Evolutionary conservation across 2,329 filamentous ascomycete species (phyloP), one percentile per base, ranked within the genome.

Genomic region (Calonectria multiphialidica): DNA sequence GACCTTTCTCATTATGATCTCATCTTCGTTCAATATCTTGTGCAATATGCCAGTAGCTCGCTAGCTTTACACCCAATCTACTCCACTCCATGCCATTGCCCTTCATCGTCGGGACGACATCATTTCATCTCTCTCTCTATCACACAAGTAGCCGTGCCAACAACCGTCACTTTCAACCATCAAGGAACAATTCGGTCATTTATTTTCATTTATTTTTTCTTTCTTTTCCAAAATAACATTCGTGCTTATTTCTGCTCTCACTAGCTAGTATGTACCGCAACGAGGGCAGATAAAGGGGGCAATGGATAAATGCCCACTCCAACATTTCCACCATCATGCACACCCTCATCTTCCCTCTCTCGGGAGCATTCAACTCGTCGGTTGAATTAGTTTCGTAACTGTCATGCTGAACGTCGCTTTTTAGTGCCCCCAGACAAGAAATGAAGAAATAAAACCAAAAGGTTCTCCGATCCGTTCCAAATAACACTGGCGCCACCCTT

Each of bases 381-480:
- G 72, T 67, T 70, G 72, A 76, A 75, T 70, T 75, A 72, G 73
- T 67, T 69, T 79, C 77, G 55, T 77, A 77, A 75, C 74, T 59
- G 63, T 79, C 76, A 75, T 78, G 62, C 71, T 74, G 66, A 72
- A 63, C 75, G 70, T 79, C 74, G 64, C 77, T 77, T 78, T 71
- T 79, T 69, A 49, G 64, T 72, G 35, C 61, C 71, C 53, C 33
- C 42, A 35, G 72, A 74, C 35, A 71, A 76, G 61, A 66, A 72
- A 66, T 35, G 64, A 62, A 61, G 71, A 74, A 49, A 66, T 28
- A 28, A 55, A 64, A 53, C 50, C 50, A 64, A 67, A 57, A 30
- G 71, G 50, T 61, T 68, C 66, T 42, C 70, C 75, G n/a, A 64
- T 49, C 68, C 50, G 68, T 70, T 50, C 66, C 49, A 71, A 75